Conservation (phyloP, 83 land plant genomes). For the Thuja plicata region DNA sequence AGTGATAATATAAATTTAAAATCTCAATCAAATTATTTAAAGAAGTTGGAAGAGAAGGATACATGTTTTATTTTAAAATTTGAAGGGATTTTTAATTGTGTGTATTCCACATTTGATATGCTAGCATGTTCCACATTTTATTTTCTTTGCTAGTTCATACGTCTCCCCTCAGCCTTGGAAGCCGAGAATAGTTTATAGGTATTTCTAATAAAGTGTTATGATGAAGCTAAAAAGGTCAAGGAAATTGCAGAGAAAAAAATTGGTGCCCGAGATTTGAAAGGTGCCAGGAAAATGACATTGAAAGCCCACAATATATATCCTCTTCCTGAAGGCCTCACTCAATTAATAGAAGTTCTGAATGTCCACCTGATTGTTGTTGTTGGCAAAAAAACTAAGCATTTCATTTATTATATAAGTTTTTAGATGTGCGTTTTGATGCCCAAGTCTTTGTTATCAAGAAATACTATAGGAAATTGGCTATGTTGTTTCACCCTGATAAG, state of each 20-base stretch:
- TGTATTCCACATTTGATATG: too few relatives aligned
- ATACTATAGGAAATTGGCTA: conserved; percentile 21
- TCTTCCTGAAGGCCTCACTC: conserved; percentile 9
- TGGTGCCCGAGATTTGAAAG: conserved; percentile 25
- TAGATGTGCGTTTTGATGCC: conserved; percentile 9
- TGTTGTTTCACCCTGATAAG: conserved; percentile 22
- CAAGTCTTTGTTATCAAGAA: neutral
- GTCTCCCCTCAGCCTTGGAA: too few relatives aligned
- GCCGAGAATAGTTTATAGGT: too few relatives aligned
- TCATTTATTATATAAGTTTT: conserved; percentile 5
- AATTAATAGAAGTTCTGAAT: conserved; percentile 9
- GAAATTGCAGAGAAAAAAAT: conserved; percentile 46
- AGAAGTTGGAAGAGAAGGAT: too few relatives aligned
- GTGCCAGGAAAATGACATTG: conserved; percentile 33
- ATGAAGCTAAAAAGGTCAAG: conserved; percentile 50
- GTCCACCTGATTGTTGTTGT: conserved; percentile 8
- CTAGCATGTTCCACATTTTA: too few relatives aligned
- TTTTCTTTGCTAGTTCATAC: too few relatives aligned
- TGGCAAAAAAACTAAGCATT: neutral
- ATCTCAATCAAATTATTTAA: too few relatives aligned
- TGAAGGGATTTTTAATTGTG: too few relatives aligned
- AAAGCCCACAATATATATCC: conserved; percentile 41
- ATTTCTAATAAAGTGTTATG: conserved; percentile 63
- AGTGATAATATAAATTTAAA: too few relatives aligned
- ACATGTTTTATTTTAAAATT: too few relatives aligned